Evolutionary conservation across 495 filamentous ascomycete species (phyloP).

Genomic region (Hypomontagnella monticulosa): DNA sequence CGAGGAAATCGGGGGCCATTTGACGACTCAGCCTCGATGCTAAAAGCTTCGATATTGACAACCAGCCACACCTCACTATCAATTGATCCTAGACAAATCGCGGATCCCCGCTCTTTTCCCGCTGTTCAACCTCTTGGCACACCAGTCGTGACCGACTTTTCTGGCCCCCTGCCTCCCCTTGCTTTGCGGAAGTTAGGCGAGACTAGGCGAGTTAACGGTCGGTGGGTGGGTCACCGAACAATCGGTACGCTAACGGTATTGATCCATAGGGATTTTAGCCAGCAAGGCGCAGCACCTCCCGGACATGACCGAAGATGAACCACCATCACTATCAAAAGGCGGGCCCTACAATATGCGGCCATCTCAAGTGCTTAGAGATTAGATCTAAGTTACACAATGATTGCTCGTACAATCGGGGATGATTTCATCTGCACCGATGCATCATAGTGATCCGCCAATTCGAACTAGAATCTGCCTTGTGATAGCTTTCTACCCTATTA

Average conservation of each 20-base stretch:
- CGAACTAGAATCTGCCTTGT: conserved; percentile 34
- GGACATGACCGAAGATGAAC: conserved; percentile 37
- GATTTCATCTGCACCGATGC: neutral
- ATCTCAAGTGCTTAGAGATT: neutral
- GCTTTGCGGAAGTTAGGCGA: conserved; percentile 13
- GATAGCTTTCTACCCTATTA: neutral
- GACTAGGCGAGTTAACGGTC: neutral
- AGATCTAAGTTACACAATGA: neutral
- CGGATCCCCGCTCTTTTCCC: conserved; percentile 23
- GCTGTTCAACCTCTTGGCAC: conserved; percentile 20
- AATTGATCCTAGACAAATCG: neutral
- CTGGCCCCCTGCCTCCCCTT: too few relatives aligned
- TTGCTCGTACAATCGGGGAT: neutral
- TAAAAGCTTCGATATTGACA: too few relatives aligned
- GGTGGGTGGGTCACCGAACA: conserved; percentile 35
- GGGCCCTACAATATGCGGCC: conserved; percentile 2
- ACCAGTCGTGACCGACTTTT: conserved; percentile 40
- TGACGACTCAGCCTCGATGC: too few relatives aligned
- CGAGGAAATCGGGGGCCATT: too few relatives aligned
- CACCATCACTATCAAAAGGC: neutral
- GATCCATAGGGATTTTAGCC: neutral
- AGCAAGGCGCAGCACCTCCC: conserved; percentile 38
- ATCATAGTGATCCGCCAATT: neutral
- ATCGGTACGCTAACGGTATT: conserved; percentile 14
- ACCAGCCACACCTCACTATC: too few relatives aligned